Evolutionary conservation across 441 rosid genomes (phyloP), one percentile per base, ranked within the genome.

Genomic region (Pelargonium australe): DNA sequence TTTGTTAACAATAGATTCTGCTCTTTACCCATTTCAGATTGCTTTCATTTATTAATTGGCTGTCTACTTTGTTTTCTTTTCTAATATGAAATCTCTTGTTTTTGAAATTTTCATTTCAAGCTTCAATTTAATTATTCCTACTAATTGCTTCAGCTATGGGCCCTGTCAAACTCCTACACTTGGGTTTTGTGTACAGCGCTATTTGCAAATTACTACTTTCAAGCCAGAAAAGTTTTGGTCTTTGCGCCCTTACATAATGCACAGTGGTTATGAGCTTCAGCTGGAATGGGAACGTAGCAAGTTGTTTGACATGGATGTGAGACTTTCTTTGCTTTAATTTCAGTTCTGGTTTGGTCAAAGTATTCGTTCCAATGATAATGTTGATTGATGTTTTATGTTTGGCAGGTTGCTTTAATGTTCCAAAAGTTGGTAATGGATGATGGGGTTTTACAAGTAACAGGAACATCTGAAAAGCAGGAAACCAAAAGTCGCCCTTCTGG

Each of bases 131-230:
- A 70, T 80, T 20, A 61, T 66, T 66, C 70, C 64, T 70, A 13
- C 19, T 60, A 44, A 67, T 65, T 81, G 62, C 73, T 73, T 77
- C 94, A 92, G 98, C 34, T 90, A 93, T 72, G 97, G 98, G 49
- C 98, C 98, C 61, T 91, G 96, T 74, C 98, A 93, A 81, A 91
- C 95, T 72, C 98, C 96, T 68, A 93, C 97, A 12, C 98, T 93
- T 70, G 98, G 98, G 75, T 93, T 90, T 66, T 91, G 98, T 70
- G 98, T 93, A 65, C 96, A 89, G 75, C 89, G 96, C 5, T 83
- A 91, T 84, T 77, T 93, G 81, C 96, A 93, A 78, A 88, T 93
- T 75, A 89, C 84, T 53, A 89, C 95, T 71, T 93, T 93, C 78
- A 90, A 86, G 82, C 86, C 96, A 45, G 98, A 90, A 81, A 86